Percentiles rank a stretch among this genome's conserved stretches.
These are phyloP conservation scores for Rasamsonia emersonii DNA, from an alignment of 2,329 filamentous ascomycete genomes.

Conservation along the genomic window DNA sequence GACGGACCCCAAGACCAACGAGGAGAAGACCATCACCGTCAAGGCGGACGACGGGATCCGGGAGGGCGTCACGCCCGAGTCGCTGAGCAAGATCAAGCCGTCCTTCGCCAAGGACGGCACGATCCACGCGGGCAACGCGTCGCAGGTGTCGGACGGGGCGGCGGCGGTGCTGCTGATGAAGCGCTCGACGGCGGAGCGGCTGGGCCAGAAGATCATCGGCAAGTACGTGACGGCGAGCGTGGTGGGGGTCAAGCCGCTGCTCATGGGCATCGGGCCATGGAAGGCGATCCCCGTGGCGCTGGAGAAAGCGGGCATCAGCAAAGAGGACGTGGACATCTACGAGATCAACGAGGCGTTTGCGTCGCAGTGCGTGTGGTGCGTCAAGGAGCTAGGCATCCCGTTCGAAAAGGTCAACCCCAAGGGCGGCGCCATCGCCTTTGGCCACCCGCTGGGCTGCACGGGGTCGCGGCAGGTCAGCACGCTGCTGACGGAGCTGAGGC, in stretches of 20 bases:
- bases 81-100: conserved; percentile 79
- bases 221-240: conserved; percentile 83
- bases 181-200: conserved; percentile 76
- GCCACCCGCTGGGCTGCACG: conserved; percentile 89
- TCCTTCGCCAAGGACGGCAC: conserved; percentile 86
- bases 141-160: conserved; percentile 90
- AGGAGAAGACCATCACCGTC: conserved; percentile 76
- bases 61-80: conserved; percentile 75
- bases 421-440: conserved; percentile 92
- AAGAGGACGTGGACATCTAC: conserved; percentile 89
- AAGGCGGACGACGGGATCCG: conserved; percentile 80
- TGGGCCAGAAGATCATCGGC: conserved; percentile 82
- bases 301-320: conserved; percentile 73
- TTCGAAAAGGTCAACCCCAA: conserved; percentile 91
- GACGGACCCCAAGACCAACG: conserved; percentile 82
- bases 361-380: conserved; percentile 87
- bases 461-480: conserved; percentile 91
- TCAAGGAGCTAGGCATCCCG: conserved; percentile 76
- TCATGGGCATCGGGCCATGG: conserved; percentile 95
- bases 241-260: conserved; percentile 80
- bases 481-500: conserved; percentile 77
- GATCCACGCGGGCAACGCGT: conserved; percentile 95
- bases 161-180: conserved; percentile 94
- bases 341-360: conserved; percentile 99
- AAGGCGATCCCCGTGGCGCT: conserved; percentile 91